phyloP scores from a whole-genome alignment of 805 yeast genomes.

The Tetrapisispora arboricola region DNA sequence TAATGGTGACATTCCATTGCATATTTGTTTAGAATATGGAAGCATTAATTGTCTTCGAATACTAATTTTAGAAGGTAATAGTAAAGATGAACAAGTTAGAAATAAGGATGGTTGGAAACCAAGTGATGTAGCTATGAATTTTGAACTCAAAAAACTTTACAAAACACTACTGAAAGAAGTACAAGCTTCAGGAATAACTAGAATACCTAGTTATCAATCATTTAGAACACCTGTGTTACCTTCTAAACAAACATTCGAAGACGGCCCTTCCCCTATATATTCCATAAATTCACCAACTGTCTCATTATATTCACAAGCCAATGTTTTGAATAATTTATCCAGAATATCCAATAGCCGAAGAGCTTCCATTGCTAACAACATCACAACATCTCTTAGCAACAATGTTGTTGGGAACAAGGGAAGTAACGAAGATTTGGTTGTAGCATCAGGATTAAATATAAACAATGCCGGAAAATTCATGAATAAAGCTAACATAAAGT shows the following conservation, averaged over 20 bases:
- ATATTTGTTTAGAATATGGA: conserved; percentile 69
- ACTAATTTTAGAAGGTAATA: conserved; percentile 34
- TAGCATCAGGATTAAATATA: conserved; percentile 17
- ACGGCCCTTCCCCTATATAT: conserved; percentile 22
- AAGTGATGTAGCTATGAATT: conserved; percentile 46
- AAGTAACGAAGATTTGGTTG: conserved; percentile 7
- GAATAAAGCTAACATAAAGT: not conserved
- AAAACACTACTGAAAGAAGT: conserved; percentile 22
- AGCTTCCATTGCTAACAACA: conserved; percentile 10
- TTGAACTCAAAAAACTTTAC: conserved; percentile 38
- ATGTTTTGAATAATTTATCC: conserved; percentile 13
- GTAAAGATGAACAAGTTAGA: conserved; percentile 36
- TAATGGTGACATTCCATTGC: conserved; percentile 75
- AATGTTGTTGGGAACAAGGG: conserved; percentile 2
- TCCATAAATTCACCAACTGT: conserved; percentile 19
- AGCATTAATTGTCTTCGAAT: conserved; percentile 45
- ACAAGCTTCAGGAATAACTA: conserved; percentile 8
- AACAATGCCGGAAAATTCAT: conserved; percentile 14
- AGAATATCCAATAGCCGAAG: conserved; percentile 18
- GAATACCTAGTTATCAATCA: conserved; percentile 15
- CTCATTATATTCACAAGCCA: conserved; percentile 7
- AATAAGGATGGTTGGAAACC: conserved; percentile 62
- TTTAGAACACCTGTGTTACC: conserved; percentile 21
- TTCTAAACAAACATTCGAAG: conserved; percentile 20
- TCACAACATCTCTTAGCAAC: not conserved